Conservation (phyloP, 2,329 filamentous ascomycete genomes). For the Trichoderma pleuroti region DNA sequence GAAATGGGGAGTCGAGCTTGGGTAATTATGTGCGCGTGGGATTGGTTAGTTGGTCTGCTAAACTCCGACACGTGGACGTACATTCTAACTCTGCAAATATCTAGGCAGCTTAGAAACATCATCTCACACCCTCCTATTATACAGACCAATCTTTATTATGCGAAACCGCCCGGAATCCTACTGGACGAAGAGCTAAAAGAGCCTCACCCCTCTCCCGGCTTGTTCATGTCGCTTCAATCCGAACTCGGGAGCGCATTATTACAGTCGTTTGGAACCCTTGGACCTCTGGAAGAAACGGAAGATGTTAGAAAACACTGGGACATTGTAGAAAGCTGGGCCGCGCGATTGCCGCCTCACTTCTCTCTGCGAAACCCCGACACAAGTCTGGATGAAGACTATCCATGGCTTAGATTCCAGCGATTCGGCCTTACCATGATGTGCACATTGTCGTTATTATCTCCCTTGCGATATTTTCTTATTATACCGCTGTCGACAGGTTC, state of each 20-base stretch:
- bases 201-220: constrained; percentile 31
- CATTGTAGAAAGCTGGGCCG: constrained; percentile 42
- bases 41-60: constrained; percentile 31
- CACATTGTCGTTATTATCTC: constrained; percentile 44
- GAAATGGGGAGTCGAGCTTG: constrained; percentile 37
- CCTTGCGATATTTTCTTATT: constrained; percentile 45
- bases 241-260: constrained; percentile 32
- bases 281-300: constrained; percentile 27
- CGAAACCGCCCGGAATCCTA: constrained; percentile 32
- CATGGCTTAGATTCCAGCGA: constrained; percentile 46
- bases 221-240: constrained; percentile 38
- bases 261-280: constrained; percentile 31
- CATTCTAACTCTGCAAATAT: background rate
- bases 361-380: constrained; percentile 39
- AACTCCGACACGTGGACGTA: background rate
- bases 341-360: constrained; percentile 41
- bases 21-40: constrained; percentile 38
- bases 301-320: constrained; percentile 33
- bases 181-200: constrained; percentile 27
- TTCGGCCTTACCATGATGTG: constrained; percentile 43
- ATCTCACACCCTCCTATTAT: constrained; percentile 35
- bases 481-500: constrained; percentile 30
- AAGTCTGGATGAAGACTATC: constrained; percentile 37
- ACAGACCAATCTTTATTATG: constrained; percentile 33
- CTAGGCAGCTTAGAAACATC: constrained; percentile 36